Percentiles rank a stretch among this genome's conserved stretches.
Conservation (phyloP, 345 rosid genomes). For the Eucalyptus tenuipes region DNA sequence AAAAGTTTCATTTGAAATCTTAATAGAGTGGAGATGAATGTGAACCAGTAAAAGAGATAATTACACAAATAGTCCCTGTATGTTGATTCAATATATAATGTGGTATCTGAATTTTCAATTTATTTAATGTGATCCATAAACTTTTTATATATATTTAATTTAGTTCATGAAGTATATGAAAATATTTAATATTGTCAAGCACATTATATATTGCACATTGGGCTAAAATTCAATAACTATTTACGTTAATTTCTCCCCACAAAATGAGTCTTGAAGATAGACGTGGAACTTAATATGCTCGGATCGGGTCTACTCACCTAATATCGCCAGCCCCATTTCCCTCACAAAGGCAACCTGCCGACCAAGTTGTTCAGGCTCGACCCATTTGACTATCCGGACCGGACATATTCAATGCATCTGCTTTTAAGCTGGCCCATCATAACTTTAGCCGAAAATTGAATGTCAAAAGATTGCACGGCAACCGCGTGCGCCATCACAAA, state of each 20-base stretch:
- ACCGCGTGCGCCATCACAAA: neutral
- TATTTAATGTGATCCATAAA: neutral
- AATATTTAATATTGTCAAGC: neutral
- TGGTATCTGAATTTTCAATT: no score
- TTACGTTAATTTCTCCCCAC: neutral
- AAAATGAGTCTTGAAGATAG: neutral
- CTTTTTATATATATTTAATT: no score
- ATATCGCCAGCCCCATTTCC: neutral
- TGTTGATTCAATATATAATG: fast-evolving
- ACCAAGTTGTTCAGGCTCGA: neutral
- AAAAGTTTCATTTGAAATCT: no score
- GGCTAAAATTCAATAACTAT: no score
- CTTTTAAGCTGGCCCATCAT: neutral
- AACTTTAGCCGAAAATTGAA: neutral
- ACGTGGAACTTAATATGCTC: neutral
- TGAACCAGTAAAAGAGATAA: fast-evolving
- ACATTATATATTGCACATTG: neutral
- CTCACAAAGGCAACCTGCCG: neutral
- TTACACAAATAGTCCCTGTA: fast-evolving
- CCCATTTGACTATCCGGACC: neutral
- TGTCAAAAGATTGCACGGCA: neutral
- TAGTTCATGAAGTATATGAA: neutral
- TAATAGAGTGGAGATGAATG: no score
- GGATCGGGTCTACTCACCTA: neutral
- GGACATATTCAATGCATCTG: neutral